A percentile compares a stretch with the other conserved stretches of the same genome.
Evolutionary conservation across 2,329 filamentous ascomycete genomes (phyloP).

Genomic region (Cladosporium colombiae): DNA sequence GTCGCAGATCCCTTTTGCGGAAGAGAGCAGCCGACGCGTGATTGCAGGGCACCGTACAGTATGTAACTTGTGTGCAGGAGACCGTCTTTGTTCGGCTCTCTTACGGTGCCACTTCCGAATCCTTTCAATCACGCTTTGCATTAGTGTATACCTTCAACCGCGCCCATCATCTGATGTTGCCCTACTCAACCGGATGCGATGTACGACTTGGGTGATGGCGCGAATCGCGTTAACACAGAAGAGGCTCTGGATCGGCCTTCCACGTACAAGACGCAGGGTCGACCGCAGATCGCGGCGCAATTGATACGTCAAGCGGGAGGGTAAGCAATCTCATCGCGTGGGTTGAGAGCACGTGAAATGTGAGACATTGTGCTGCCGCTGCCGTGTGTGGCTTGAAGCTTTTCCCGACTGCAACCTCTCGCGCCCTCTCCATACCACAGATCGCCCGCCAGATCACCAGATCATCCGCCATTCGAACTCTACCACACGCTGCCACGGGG

Average conservation of each 20-base stretch:
- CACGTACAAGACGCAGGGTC: background rate
- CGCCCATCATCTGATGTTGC: background rate
- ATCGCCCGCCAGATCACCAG: slow-evolving; percentile 17
- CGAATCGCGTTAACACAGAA: background rate
- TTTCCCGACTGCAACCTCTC: slow-evolving; percentile 10
- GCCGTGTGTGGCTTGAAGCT: slow-evolving; percentile 11
- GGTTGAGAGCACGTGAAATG: slow-evolving; percentile 10
- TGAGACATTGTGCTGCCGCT: slow-evolving; percentile 11
- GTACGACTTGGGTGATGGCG: background rate
- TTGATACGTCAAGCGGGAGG: background rate
- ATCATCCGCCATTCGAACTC: slow-evolving; percentile 15
- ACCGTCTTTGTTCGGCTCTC: background rate
- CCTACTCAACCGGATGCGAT: background rate
- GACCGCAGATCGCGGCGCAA: background rate
- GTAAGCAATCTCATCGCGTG: background rate
- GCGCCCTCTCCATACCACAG: background rate
- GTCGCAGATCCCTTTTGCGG: slow-evolving; percentile 9
- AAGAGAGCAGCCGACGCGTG: slow-evolving; percentile 7
- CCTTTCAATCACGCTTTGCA: slow-evolving; percentile 7
- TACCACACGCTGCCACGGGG: background rate
- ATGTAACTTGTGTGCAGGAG: slow-evolving; percentile 3
- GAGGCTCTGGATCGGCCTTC: background rate
- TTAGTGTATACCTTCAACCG: background rate
- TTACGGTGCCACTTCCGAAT: background rate
- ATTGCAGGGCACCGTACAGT: slow-evolving; percentile 9